Percentiles rank a stretch among this genome's conserved stretches.
phyloP scores from a whole-genome alignment of 2,329 filamentous ascomycete genomes.

The Byssothecium circinans region DNA sequence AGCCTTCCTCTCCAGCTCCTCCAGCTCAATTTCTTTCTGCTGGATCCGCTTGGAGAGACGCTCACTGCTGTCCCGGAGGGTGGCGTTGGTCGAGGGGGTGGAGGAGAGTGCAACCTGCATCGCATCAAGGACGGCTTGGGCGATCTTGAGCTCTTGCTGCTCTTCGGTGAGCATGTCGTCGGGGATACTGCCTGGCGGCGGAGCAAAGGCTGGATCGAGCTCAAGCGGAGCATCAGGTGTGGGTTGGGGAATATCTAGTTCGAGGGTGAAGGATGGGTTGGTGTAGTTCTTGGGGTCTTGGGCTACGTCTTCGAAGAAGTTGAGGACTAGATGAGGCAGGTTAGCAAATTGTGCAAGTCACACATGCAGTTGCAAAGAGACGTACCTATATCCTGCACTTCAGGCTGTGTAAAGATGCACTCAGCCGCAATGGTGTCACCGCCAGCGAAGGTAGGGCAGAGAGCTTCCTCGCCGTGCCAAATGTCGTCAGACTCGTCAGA shows the following conservation, averaged over 20 bases:
- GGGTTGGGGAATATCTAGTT: constrained; percentile 13
- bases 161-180: constrained; percentile 24
- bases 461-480: constrained; percentile 27
- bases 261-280: constrained; percentile 30
- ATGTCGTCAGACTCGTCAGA: neutral
- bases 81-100: constrained; percentile 17
- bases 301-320: constrained; percentile 64
- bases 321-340: constrained; percentile 49
- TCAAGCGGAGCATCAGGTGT: constrained; percentile 16
- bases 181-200: constrained; percentile 1
- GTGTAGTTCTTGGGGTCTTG: constrained; percentile 42
- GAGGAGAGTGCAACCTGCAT: constrained; percentile 24
- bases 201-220: constrained; percentile 12
- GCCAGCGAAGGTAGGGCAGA: constrained; percentile 61
- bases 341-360: neutral
- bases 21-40: constrained; percentile 17
- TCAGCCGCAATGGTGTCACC: constrained; percentile 64
- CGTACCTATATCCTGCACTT: constrained; percentile 47
- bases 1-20: constrained; percentile 18
- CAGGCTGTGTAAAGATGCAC: constrained; percentile 57
- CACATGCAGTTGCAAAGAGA: neutral
- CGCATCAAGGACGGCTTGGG: constrained; percentile 15
- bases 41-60: constrained; percentile 23
- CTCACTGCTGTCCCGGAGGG: constrained; percentile 19
- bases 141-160: constrained; percentile 5